Evolutionary conservation across 805 yeast species (phyloP).

Genomic region (Saccharomycopsis fodiens): DNA sequence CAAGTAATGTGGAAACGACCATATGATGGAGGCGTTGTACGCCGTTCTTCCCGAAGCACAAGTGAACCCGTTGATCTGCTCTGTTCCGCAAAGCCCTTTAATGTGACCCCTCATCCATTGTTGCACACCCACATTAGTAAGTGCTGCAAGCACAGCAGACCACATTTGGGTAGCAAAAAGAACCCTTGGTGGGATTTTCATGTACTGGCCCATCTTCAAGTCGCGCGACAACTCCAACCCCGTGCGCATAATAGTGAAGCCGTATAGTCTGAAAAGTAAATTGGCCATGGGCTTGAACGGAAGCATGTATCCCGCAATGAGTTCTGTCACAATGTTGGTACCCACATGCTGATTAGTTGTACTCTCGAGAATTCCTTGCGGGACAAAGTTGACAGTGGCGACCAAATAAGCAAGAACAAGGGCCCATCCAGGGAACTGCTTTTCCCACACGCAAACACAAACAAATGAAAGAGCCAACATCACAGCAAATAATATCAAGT

Average conservation of each 20-base stretch:
- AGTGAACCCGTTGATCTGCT: conserved; percentile 36
- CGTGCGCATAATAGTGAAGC: conserved; percentile 47
- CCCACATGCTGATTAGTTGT: conserved; percentile 37
- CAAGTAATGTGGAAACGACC: conserved; percentile 47
- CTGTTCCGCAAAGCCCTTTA: conserved; percentile 32
- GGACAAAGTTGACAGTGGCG: conserved; percentile 45
- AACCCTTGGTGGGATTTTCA: conserved; percentile 50
- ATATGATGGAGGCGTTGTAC: conserved; percentile 45
- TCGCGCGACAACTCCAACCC: conserved; percentile 45
- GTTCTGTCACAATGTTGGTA: conserved; percentile 45
- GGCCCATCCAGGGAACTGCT: conserved; percentile 59
- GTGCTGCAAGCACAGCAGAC: conserved; percentile 33
- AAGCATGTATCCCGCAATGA: conserved; percentile 52
- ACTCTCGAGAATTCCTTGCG: conserved; percentile 51
- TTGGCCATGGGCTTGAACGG: conserved; percentile 51
- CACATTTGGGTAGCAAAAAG: conserved; percentile 39
- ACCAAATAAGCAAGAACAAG: conserved; percentile 46
- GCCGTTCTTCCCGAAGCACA: conserved; percentile 37
- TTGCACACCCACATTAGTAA: conserved; percentile 32
- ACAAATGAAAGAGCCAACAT: conserved; percentile 32
- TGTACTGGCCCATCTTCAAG: conserved; percentile 49
- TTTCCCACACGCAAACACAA: conserved; percentile 35
- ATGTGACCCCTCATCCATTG: conserved; percentile 35
- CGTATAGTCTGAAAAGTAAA: conserved; percentile 45
- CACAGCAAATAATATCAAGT: conserved; percentile 38